phyloP scores from a whole-genome alignment of 176 grass and related monocot species.

The Ampelocalamus luodianensis region DNA sequence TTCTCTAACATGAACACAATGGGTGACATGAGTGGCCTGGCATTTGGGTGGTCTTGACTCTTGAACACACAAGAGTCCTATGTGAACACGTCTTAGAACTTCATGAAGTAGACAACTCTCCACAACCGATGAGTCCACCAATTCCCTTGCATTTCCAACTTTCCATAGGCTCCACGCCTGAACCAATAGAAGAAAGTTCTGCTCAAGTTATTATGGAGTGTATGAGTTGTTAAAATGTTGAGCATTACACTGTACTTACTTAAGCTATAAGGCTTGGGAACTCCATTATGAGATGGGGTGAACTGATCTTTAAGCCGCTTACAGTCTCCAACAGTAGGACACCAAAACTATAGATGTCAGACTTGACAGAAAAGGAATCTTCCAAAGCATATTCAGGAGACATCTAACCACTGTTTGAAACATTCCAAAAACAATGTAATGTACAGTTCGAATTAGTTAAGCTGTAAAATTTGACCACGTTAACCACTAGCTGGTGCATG shows the following conservation, averaged over 20 bases:
- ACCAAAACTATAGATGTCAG: conserved; percentile 66
- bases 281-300: conserved; percentile 6
- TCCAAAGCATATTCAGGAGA: conserved; percentile 62
- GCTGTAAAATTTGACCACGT: background rate
- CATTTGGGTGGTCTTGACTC: conserved; percentile 53
- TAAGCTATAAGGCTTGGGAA: conserved; percentile 37
- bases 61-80: conserved; percentile 63
- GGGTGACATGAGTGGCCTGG: conserved; percentile 52
- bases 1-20: conserved; percentile 56
- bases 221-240: background rate
- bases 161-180: conserved; percentile 68
- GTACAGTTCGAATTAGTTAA: background rate
- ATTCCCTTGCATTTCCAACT: conserved; percentile 40
- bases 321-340: conserved; percentile 58
- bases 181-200: conserved; percentile 19
- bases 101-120: conserved; percentile 33
- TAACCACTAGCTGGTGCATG: background rate
- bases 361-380: conserved; percentile 55
- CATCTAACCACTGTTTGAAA: conserved; percentile 60
- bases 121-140: conserved; percentile 46
- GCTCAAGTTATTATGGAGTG: background rate
- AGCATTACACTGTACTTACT: conserved; percentile 17
- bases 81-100: conserved; percentile 42
- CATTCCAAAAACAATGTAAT: background rate
- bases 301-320: conserved; percentile 52